These are phyloP conservation scores for Hygrocybe coccinea DNA, from an alignment of 768 basidiomycete genomes.

Conservation along the genomic window DNA sequence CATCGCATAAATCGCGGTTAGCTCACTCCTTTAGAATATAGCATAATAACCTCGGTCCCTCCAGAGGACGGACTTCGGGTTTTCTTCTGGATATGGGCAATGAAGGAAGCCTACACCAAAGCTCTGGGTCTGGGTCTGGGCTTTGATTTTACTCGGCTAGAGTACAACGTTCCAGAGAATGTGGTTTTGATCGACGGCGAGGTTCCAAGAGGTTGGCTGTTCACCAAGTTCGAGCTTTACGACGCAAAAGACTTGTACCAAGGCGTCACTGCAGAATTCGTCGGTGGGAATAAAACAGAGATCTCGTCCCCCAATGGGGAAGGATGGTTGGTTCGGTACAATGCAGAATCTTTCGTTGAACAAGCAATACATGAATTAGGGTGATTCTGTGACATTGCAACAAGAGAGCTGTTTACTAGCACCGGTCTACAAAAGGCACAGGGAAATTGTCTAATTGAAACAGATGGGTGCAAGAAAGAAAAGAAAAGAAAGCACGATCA, in stretches of 20 bases:
- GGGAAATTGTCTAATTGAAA: neutral
- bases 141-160: slow-evolving; percentile 74
- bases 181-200: slow-evolving; percentile 56
- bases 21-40: slow-evolving; percentile 43
- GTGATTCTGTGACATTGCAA: neutral
- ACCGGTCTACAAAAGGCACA: neutral
- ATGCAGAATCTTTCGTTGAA: slow-evolving; percentile 47
- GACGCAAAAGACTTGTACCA: slow-evolving; percentile 53
- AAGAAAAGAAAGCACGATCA: neutral
- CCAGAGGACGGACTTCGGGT: slow-evolving; percentile 49
- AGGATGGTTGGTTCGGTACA: slow-evolving; percentile 42
- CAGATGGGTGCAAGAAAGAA: neutral
- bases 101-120: slow-evolving; percentile 91
- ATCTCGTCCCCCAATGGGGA: slow-evolving; percentile 23
- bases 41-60: slow-evolving; percentile 37
- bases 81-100: slow-evolving; percentile 84
- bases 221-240: slow-evolving; percentile 53
- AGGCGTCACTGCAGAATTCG: slow-evolving; percentile 60
- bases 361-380: slow-evolving; percentile 40
- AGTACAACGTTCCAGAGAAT: slow-evolving; percentile 55
- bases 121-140: slow-evolving; percentile 79
- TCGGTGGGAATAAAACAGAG: slow-evolving; percentile 39
- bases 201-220: slow-evolving; percentile 59
- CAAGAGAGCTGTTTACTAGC: neutral
- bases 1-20: slow-evolving; percentile 12